Evolutionary conservation across 2,329 filamentous ascomycete genomes (phyloP), one percentile per base, ranked within the genome.

Genomic region (Tothia fuscella): DNA sequence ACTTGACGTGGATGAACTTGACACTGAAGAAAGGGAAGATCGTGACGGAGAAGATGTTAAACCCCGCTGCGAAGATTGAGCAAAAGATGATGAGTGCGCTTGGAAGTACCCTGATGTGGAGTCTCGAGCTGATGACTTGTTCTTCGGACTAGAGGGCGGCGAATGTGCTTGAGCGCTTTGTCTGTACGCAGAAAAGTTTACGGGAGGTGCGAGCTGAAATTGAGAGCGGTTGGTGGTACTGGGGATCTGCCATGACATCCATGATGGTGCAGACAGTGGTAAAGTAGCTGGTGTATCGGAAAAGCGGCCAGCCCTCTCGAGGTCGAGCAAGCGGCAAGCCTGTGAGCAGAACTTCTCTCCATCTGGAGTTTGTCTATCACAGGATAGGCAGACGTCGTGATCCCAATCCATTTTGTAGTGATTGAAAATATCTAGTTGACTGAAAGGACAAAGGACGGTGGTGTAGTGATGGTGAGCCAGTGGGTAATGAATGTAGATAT

Each of bases 361-460:
- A 43, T 78, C 78, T 49, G 83, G 75, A 46, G 82, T 87, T 65
- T 93, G 84, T 66, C 82, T 81, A 67, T 95, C 88, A 70, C 88
- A 95, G 67, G 82, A 79, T 53, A 95, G 78, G 72, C 88, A 95
- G 74, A 86, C 94, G 64, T 93, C 81, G 62, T 82, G 84, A 54
- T 83, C 83, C 86, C 88, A 94, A 56, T 68, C 66, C 64, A 70
- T 68, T 41, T 61, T 34, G 17, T n/a, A n/a, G n/a, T n/a, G n/a
- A n/a, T n/a, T n/a, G n/a, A n/a, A n/a, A n/a, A n/a, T n/a, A n/a
- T n/a, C n/a, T n/a, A n/a, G n/a, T n/a, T n/a, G n/a, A n/a, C n/a
- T n/a, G n/a, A n/a, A n/a, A n/a, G n/a, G n/a, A n/a, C n/a, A n/a
- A n/a, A n/a, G n/a, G n/a, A n/a, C n/a, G n/a, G n/a, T n/a, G n/a